phyloP scores from a whole-genome alignment of 164 flowering plant genomes.

The Berberis thunbergii region DNA sequence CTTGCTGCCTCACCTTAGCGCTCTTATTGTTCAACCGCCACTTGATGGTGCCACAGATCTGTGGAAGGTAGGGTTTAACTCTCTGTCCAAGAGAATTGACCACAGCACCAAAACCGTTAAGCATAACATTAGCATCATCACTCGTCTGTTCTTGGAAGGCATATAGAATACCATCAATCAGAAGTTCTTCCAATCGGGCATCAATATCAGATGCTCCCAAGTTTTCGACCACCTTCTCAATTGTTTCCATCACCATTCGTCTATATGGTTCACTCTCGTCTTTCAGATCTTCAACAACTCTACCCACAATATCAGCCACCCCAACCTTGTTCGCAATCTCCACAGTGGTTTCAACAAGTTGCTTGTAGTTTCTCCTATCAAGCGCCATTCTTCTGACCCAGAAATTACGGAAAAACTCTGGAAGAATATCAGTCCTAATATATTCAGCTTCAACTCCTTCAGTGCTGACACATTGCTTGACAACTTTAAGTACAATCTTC shows the following conservation, averaged over 20 bases:
- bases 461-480: slow-evolving; percentile 95
- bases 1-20: slow-evolving; percentile 98
- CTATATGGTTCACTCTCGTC: slow-evolving; percentile 99
- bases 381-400: slow-evolving; percentile 99
- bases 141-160: slow-evolving; percentile 99
- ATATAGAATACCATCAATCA: slow-evolving; percentile 93
- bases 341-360: slow-evolving; percentile 94
- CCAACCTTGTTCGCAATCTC: slow-evolving; percentile 98
- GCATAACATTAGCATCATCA: slow-evolving; percentile 99
- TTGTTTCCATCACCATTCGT: slow-evolving; percentile 99
- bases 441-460: slow-evolving; percentile 95
- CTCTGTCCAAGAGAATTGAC: slow-evolving; percentile 94
- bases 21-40: slow-evolving; percentile 99
- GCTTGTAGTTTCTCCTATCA: slow-evolving; percentile 88
- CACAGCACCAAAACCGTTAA: slow-evolving; percentile 98
- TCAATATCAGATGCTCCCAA: slow-evolving; percentile 97
- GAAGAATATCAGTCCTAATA: slow-evolving; percentile 82
- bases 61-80: slow-evolving; percentile 96
- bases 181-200: slow-evolving; percentile 83
- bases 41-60: slow-evolving; percentile 97
- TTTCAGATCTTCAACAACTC: slow-evolving; percentile 94
- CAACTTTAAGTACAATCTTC: slow-evolving; percentile 94
- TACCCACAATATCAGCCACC: slow-evolving; percentile 90
- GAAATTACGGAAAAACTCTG: slow-evolving; percentile 80
- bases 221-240: slow-evolving; percentile 90